These are phyloP conservation scores for Knoxdaviesia proteae DNA, from an alignment of 2,329 filamentous ascomycete species.

Conservation along the genomic window DNA sequence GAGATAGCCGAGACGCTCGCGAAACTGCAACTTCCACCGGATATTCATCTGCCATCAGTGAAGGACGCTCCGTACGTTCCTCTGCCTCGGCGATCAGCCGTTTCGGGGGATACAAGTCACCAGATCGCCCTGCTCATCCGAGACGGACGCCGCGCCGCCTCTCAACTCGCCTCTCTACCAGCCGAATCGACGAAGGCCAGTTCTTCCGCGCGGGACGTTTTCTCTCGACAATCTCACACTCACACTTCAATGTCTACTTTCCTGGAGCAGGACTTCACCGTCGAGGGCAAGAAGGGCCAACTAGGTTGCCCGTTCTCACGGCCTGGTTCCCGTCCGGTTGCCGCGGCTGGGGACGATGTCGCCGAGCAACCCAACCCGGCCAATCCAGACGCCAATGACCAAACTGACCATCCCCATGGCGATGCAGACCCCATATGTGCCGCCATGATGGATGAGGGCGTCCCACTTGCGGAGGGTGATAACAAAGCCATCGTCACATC, in stretches of 20 bases:
- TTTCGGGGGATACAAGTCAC: slow-evolving; percentile 24
- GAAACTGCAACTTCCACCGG: slow-evolving; percentile 44
- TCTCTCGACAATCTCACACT: background rate
- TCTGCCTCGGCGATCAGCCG: slow-evolving; percentile 24
- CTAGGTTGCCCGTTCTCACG: slow-evolving; percentile 61
- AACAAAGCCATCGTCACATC: slow-evolving; percentile 16
- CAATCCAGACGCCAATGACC: slow-evolving; percentile 13
- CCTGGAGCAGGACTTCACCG: slow-evolving; percentile 83
- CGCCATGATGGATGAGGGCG: slow-evolving; percentile 35
- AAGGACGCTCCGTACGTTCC: slow-evolving; percentile 30
- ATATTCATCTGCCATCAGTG: slow-evolving; percentile 22
- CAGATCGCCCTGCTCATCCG: slow-evolving; percentile 42
- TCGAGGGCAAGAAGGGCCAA: slow-evolving; percentile 58
- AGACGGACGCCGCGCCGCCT: slow-evolving; percentile 39
- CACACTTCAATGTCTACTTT: slow-evolving; percentile 34
- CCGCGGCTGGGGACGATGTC: too few relatives aligned
- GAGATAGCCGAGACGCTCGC: slow-evolving; percentile 46
- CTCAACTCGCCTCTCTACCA: slow-evolving; percentile 23
- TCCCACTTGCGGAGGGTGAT: slow-evolving; percentile 16
- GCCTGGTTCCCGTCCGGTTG: too few relatives aligned
- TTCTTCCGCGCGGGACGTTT: too few relatives aligned
- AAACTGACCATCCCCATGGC: slow-evolving; percentile 7
- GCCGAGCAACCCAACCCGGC: slow-evolving; percentile 10
- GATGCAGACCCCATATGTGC: slow-evolving; percentile 38
- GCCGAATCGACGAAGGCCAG: slow-evolving; percentile 29